Evolutionary conservation across 2,329 filamentous ascomycete species (phyloP).

Genomic region (Lachnellula suecica): DNA sequence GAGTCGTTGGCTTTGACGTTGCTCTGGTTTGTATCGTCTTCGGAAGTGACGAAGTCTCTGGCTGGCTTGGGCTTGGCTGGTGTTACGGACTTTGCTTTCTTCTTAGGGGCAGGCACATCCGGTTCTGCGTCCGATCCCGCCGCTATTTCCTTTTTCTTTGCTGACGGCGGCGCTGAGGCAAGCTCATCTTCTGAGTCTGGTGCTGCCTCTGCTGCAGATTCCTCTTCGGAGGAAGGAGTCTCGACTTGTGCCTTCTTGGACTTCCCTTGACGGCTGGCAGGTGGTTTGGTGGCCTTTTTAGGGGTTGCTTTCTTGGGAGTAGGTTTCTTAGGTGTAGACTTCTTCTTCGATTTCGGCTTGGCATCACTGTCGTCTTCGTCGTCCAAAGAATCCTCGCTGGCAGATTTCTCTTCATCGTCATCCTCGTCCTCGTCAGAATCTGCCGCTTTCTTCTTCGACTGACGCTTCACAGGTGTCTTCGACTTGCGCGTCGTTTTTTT

Average conservation of each 20-base stretch:
- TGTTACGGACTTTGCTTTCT: constrained; percentile 3
- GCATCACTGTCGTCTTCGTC: constrained; percentile 17
- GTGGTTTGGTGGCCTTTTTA: constrained; percentile 7
- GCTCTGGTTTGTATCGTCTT: constrained; percentile 11
- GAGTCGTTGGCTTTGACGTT: constrained; percentile 39
- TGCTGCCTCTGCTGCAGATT: background rate
- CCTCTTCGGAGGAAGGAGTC: background rate
- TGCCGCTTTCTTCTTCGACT: constrained; percentile 26
- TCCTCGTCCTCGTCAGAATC: constrained; percentile 27
- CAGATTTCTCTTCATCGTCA: constrained; percentile 10
- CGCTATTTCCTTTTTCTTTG: background rate
- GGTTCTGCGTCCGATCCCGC: constrained; percentile 5
- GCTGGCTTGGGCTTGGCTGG: constrained; percentile 3
- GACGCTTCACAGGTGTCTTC: constrained; percentile 25
- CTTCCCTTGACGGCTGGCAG: background rate
- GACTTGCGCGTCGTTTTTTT: constrained; percentile 42
- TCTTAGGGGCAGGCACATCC: constrained; percentile 4
- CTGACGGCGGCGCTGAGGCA: background rate
- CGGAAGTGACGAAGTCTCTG: constrained; percentile 10
- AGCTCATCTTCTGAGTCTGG: constrained; percentile 4
- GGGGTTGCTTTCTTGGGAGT: constrained; percentile 14
- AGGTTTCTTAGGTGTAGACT: constrained; percentile 19
- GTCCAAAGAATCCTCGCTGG: constrained; percentile 11
- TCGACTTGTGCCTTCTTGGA: constrained; percentile 3
- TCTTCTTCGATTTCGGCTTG: constrained; percentile 19